These are phyloP conservation scores for Paraurostyla sp. DNA, from an alignment of 73 alveolate genomes.

Conservation along the genomic window DNA sequence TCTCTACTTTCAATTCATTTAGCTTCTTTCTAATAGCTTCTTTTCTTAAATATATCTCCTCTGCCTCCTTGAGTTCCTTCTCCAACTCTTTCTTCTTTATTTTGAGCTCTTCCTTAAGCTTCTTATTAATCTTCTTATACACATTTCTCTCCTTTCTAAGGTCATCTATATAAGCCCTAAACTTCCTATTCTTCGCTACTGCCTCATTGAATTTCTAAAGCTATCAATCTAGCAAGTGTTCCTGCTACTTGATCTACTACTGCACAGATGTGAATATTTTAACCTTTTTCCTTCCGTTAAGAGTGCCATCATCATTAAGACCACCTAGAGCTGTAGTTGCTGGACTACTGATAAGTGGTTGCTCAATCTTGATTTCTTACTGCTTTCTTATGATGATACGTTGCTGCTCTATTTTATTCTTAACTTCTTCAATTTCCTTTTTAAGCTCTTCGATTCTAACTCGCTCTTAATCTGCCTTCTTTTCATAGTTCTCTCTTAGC, in stretches of 20 bases:
- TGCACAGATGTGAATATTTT: slow-evolving; percentile 42
- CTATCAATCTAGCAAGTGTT: slow-evolving; percentile 81
- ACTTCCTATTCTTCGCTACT: slow-evolving; percentile 82
- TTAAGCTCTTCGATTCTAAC: slow-evolving; percentile 10
- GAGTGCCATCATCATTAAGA: not conserved
- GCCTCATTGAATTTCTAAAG: slow-evolving; percentile 86
- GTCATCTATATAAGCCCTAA: slow-evolving; percentile 83
- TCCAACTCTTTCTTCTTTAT: slow-evolving; percentile 77
- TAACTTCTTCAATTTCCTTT: slow-evolving; percentile 51
- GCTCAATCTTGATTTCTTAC: not conserved
- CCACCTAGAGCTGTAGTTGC: no score
- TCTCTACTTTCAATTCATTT: slow-evolving; percentile 80
- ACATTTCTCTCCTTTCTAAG: slow-evolving; percentile 83
- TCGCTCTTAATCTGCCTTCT: slow-evolving; percentile 47
- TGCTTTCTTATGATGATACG: not conserved
- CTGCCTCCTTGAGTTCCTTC: slow-evolving; percentile 81
- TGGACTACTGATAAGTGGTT: not conserved
- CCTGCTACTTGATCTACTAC: slow-evolving; percentile 72
- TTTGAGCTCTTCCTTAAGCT: slow-evolving; percentile 83
- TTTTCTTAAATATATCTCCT: slow-evolving; percentile 77
- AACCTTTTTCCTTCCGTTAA: slow-evolving; percentile 64
- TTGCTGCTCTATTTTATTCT: slow-evolving; percentile 10
- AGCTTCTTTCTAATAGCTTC: slow-evolving; percentile 76
- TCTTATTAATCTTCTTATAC: slow-evolving; percentile 81
- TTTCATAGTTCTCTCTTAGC: slow-evolving; percentile 30